phyloP scores from a whole-genome alignment of 192 early-diverging fungal species.

The Coemansia interrupta region DNA sequence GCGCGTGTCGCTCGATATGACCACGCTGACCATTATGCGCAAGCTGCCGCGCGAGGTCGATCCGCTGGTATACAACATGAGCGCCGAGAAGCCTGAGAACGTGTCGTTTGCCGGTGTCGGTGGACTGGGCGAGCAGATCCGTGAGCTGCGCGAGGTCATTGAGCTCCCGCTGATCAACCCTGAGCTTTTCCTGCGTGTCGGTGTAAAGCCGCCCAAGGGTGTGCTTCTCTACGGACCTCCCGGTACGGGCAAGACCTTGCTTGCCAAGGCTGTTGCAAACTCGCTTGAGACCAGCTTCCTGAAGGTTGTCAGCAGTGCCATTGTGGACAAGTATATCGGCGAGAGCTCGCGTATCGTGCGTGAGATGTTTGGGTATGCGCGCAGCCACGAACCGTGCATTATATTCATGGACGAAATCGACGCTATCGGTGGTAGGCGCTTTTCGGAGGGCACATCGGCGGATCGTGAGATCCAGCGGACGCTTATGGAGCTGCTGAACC shows the following conservation, averaged over 20 bases:
- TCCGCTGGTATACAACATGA: constrained; percentile 99
- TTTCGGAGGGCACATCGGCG: constrained; percentile 98
- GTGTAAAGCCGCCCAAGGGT: constrained; percentile 98
- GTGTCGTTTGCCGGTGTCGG: constrained; percentile 97
- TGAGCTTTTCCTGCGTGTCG: constrained; percentile 95
- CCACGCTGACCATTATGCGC: constrained; percentile 99
- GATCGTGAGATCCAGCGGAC: constrained; percentile 99
- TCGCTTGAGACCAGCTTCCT: constrained; percentile 98
- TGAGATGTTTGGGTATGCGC: constrained; percentile 99
- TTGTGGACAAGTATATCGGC: constrained; percentile 99
- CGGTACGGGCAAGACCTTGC: constrained; percentile 95
- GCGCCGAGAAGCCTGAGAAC: constrained; percentile 91
- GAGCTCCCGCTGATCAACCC: constrained; percentile 98
- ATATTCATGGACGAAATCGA: constrained; percentile 99
- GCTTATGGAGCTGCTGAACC: constrained; percentile 97
- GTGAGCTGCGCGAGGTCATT: constrained; percentile 97
- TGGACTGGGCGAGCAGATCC: constrained; percentile 92
- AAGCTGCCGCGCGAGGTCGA: constrained; percentile 97
- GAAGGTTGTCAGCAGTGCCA: constrained; percentile 97
- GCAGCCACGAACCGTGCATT: constrained; percentile 98
- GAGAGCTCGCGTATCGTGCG: constrained; percentile 95
- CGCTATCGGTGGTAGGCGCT: constrained; percentile 97
- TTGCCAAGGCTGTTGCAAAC: constrained; percentile 95
- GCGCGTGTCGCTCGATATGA: constrained; percentile 99
- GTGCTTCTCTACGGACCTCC: constrained; percentile 95